Conservation (phyloP, 495 filamentous ascomycete genomes). For the Penicillium angulare region DNA sequence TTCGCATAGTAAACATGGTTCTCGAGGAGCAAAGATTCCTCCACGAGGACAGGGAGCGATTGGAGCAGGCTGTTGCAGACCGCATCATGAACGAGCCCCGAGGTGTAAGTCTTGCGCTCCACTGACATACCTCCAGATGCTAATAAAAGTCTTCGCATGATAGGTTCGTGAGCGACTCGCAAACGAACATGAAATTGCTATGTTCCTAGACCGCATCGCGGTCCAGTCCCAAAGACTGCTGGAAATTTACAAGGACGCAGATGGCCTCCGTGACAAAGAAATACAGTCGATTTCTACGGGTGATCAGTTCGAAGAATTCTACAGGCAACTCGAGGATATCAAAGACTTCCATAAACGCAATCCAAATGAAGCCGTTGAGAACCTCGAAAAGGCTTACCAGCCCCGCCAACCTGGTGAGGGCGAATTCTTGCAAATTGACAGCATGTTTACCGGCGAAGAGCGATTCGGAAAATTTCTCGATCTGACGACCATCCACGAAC, state of each 20-base stretch:
- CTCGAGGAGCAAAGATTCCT: constrained; percentile 90
- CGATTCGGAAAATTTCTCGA: constrained; percentile 88
- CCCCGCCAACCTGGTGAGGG: constrained; percentile 65
- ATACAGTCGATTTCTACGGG: constrained; percentile 80
- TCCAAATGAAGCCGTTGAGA: constrained; percentile 92
- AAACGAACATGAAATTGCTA: constrained; percentile 87
- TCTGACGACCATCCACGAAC: constrained; percentile 76
- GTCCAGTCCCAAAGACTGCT: constrained; percentile 77
- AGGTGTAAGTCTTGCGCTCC: constrained; percentile 59
- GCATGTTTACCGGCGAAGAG: constrained; percentile 95
- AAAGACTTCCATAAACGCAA: constrained; percentile 88
- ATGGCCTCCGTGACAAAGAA: constrained; percentile 69
- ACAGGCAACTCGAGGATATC: constrained; percentile 75
- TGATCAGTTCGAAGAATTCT: constrained; percentile 90
- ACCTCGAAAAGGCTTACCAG: constrained; percentile 89
- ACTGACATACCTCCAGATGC: constrained; percentile 6
- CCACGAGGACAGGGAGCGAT: constrained; percentile 91
- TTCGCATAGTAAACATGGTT: constrained; percentile 56
- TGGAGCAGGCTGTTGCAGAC: constrained; percentile 92
- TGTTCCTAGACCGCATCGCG: constrained; percentile 82
- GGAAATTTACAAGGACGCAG: constrained; percentile 79
- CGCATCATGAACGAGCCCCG: constrained; percentile 83
- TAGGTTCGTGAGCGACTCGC: constrained; percentile 82
- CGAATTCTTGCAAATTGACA: constrained; percentile 71
- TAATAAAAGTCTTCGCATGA: constrained; percentile 25